Evolutionary conservation across 106 monocot species (phyloP), one percentile per base, ranked within the genome.

Genomic region (Allium cepa): DNA sequence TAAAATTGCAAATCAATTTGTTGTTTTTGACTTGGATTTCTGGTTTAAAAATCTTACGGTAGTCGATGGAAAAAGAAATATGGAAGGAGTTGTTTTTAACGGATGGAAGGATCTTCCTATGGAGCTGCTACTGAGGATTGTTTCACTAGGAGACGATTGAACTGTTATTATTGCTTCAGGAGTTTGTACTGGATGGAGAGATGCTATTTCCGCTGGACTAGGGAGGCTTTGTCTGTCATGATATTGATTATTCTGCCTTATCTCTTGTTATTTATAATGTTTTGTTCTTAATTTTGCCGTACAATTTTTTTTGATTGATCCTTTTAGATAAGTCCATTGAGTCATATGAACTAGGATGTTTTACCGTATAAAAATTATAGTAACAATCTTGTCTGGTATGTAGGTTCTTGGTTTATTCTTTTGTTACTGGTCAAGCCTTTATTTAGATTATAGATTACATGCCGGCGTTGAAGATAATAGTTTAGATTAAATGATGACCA

Each of bases 101-200:
- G 83, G 87, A 17, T 97, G 96, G 96, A 84, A 92, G 72, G 96
- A 97, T 73, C 88, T 97, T 48, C 92, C 96, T 16, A 84, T 86
- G 84, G 96, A 97, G 72, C 86, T 97, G 11, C 49, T 97, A 26
- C 14, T 97, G 74, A 65, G 87, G n/a, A 81, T 97, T 45, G 45
- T 87, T 8, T 80, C 82, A 4, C 74, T 86, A 1, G 72, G 72
- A 10, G 96, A 88, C 50, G 92, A 88, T 64, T 71, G 82, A 22
- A 84, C 78, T 14, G 64, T 73, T 10, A 76, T 97, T 4, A 72
- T 80, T 10, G 96, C 81, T 10, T 80, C 91, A 9, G 88, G 88
- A 60, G 96, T 97, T 5, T 97, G 96, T 66, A 92, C 91, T 28
- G 88, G 84, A 0, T 97, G 96, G 96, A 86, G 96, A 77, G 92